A percentile compares a stretch with the other conserved stretches of the same genome.
Conservation (phyloP, 2,329 filamentous ascomycete species). For the Whalleya microplaca region DNA sequence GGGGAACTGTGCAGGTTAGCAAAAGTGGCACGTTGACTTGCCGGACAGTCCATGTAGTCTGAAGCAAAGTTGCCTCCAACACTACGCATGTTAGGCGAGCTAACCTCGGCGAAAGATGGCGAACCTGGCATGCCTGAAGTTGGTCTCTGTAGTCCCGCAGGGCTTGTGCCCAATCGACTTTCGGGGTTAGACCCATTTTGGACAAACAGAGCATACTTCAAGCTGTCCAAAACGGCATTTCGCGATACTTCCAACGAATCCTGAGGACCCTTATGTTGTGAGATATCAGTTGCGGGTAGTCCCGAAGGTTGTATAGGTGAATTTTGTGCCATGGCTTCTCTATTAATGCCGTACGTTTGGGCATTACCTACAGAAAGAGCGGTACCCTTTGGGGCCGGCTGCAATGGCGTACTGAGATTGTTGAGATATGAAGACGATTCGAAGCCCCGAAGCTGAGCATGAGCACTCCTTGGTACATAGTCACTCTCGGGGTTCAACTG, state of each 20-base stretch:
- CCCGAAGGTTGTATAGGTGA: slow-evolving; percentile 2
- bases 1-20: slow-evolving; percentile 19
- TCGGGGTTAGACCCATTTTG: slow-evolving; percentile 29
- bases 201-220: slow-evolving; percentile 31
- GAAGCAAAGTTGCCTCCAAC: slow-evolving; percentile 4
- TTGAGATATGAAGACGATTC: slow-evolving; percentile 30
- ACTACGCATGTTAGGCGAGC: slow-evolving; percentile 12
- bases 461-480: slow-evolving; percentile 31
- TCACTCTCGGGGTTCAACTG: slow-evolving; percentile 19
- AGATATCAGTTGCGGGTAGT: slow-evolving; percentile 2
- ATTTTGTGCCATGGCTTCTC: not conserved
- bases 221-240: slow-evolving; percentile 32
- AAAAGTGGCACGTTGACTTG: slow-evolving; percentile 11
- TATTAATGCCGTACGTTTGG: not conserved
- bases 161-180: slow-evolving; percentile 9
- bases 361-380: slow-evolving; percentile 3
- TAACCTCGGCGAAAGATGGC: slow-evolving; percentile 4
- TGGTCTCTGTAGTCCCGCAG: slow-evolving; percentile 17
- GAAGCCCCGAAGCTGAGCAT: slow-evolving; percentile 25
- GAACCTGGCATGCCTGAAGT: slow-evolving; percentile 10
- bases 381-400: slow-evolving; percentile 12
- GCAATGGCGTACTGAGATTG: slow-evolving; percentile 15
- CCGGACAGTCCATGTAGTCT: slow-evolving; percentile 24
- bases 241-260: slow-evolving; percentile 27
- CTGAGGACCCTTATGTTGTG: slow-evolving; percentile 11